Evolutionary conservation across 495 filamentous ascomycete genomes (phyloP), one percentile per base, ranked within the genome.

Genomic region (Daldinia loculata): DNA sequence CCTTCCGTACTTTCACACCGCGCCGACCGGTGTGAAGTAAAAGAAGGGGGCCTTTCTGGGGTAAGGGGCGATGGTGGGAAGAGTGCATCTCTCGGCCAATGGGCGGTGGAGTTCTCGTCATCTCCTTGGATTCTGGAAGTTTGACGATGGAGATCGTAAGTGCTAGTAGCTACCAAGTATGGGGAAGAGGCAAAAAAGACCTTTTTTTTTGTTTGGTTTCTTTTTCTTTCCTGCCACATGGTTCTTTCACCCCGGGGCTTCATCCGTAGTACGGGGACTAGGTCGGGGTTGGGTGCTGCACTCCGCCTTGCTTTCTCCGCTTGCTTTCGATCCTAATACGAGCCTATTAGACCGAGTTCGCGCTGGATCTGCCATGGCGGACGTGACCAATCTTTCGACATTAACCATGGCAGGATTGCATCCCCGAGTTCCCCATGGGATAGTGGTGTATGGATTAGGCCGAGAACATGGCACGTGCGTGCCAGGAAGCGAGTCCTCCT

Each of bases 291-390:
- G 29, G 29, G 26, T 17, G 27, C 43, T 48, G 22, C 43, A 24
- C 43, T 48, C 43, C 43, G 41, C 41, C 41, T 19, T 45, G n/a
- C 41, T 45, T 45, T 45, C 52, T 30, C 14, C 26, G 29, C 30
- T 19, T 56, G 29, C 53, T 38, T 15, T 56, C 53, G 30, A 56
- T 7, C 29, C 53, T 53, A n/a, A 32, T 63, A 72, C 60, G 63
- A 67, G 52, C 36, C 32, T 60, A 72, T 59, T 68, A 38, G 55
- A 52, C 63, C 63, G 64, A 68, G 11, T 52, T 59, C 43, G 50
- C 56, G 55, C 38, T 72, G 39, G 17, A 8, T 17, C 17, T 59
- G 1, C 26, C 45, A 26, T 68, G 22, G 43, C 43, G 7, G 50
- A 36, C 38, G 14, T 52, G 65, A 62, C 32, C n/a, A n/a, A 39